A percentile compares a stretch with the other conserved stretches of the same genome.
These are phyloP conservation scores for Yamadazyma insecticola DNA, from an alignment of 805 yeast genomes.

Conservation along the genomic window DNA sequence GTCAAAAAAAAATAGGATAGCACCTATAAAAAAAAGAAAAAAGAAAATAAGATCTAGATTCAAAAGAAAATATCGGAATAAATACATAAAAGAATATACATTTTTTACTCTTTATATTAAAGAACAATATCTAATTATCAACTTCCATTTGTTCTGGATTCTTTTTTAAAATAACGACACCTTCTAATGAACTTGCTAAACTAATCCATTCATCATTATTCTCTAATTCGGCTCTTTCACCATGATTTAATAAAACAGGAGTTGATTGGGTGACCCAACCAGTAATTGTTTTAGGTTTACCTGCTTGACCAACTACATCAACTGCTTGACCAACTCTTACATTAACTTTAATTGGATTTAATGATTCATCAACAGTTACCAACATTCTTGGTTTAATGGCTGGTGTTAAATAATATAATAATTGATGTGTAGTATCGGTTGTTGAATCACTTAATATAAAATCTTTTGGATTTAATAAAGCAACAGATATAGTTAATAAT, in stretches of 20 bases:
- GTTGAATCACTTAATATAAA: slow-evolving; percentile 67
- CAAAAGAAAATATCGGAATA: no score
- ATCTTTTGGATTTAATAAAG: slow-evolving; percentile 78
- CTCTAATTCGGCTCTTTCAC: slow-evolving; percentile 96
- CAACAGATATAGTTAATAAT: slow-evolving; percentile 74
- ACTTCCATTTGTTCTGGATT: slow-evolving; percentile 79
- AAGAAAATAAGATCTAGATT: no score
- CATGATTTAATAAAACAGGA: slow-evolving; percentile 88
- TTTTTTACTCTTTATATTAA: slow-evolving; percentile 1
- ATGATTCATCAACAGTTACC: slow-evolving; percentile 85
- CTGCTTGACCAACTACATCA: slow-evolving; percentile 98
- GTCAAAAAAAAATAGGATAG: no score
- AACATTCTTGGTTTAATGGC: slow-evolving; percentile 92
- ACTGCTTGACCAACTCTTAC: slow-evolving; percentile 99
- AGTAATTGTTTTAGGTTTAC: slow-evolving; percentile 96
- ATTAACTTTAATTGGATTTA: slow-evolving; percentile 89
- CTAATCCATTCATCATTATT: slow-evolving; percentile 83
- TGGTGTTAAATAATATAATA: slow-evolving; percentile 80
- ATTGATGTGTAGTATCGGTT: slow-evolving; percentile 55
- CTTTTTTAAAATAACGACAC: slow-evolving; percentile 87
- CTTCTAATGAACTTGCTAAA: slow-evolving; percentile 79
- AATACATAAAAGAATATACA: no score
- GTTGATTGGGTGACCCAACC: slow-evolving; percentile 99
- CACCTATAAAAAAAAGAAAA: no score
- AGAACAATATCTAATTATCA: slow-evolving; percentile 25